These are phyloP conservation scores for Neotropicomus parvogracilis DNA, from an alignment of 1,284 basidiomycete species.

Conservation along the genomic window DNA sequence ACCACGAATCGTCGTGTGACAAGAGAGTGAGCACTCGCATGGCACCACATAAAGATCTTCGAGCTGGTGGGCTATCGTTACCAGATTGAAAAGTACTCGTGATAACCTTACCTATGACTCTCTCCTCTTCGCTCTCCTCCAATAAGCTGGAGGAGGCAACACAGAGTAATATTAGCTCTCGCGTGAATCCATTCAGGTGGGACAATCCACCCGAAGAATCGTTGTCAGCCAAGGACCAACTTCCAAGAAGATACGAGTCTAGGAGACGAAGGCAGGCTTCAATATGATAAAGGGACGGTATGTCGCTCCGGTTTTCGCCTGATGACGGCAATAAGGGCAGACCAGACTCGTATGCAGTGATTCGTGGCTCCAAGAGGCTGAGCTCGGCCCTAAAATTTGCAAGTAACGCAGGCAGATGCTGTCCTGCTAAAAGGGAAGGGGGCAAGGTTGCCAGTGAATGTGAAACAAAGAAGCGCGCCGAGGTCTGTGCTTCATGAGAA, in stretches of 20 bases:
- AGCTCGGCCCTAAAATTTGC: constrained; percentile 40
- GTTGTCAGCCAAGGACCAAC: constrained; percentile 40
- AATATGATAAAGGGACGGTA: constrained; percentile 45
- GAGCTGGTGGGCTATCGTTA: constrained; percentile 28
- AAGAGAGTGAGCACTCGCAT: constrained; percentile 67
- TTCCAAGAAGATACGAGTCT: constrained; percentile 57
- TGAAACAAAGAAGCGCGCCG: constrained; percentile 51
- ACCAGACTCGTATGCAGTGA: constrained; percentile 41
- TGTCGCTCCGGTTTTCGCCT: constrained; percentile 21
- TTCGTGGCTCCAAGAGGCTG: constrained; percentile 35
- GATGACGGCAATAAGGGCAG: constrained; percentile 32
- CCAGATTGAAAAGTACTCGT: background rate
- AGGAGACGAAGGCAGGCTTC: constrained; percentile 57
- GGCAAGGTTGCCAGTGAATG: constrained; percentile 40
- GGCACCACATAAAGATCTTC: constrained; percentile 50
- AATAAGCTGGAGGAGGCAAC: constrained; percentile 37
- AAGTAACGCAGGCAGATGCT: constrained; percentile 39
- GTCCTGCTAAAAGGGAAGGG: constrained; percentile 30
- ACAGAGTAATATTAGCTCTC: constrained; percentile 48
- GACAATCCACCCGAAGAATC: constrained; percentile 10
- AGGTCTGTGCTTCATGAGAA: constrained; percentile 41
- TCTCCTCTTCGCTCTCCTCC: constrained; percentile 19
- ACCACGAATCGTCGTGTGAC: constrained; percentile 55
- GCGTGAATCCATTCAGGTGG: constrained; percentile 36
- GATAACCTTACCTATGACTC: constrained; percentile 14